These are phyloP conservation scores for Wickerhamomyces chaumierensis DNA, from an alignment of 805 yeast genomes.

Conservation along the genomic window DNA sequence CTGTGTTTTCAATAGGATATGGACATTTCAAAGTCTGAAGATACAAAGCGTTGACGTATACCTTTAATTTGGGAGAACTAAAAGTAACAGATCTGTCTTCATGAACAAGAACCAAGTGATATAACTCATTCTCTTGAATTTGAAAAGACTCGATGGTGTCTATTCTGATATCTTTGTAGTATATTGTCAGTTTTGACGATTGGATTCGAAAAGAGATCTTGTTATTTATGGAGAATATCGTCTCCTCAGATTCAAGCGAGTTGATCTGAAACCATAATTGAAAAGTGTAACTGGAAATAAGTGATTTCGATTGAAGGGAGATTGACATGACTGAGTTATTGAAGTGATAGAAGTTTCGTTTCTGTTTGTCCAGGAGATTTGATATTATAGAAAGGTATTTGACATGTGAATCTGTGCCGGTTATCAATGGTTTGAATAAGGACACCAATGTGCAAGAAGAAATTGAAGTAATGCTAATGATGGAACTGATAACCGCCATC, in stretches of 20 bases:
- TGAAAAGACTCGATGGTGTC: conserved; percentile 9
- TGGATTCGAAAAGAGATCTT: conserved; percentile 18
- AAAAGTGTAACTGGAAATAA: conserved; percentile 10
- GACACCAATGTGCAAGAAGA: not conserved
- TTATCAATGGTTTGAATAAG: not conserved
- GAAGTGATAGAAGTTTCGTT: conserved; percentile 17
- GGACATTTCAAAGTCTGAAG: conserved; percentile 13
- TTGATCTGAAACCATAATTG: conserved; percentile 21
- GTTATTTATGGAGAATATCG: conserved; percentile 16
- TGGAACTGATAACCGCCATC: not conserved
- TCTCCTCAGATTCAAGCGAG: conserved; percentile 15
- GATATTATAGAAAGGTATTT: conserved; percentile 3
- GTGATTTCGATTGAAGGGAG: not conserved
- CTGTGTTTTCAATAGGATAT: conserved; percentile 7
- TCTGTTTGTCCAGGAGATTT: conserved; percentile 7
- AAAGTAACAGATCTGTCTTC: conserved; percentile 3
- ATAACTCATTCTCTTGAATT: conserved; percentile 8
- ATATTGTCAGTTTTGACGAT: conserved; percentile 21
- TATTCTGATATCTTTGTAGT: conserved; percentile 4
- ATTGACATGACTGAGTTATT: conserved; percentile 18
- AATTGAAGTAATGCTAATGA: not conserved
- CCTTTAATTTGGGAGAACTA: conserved; percentile 10
- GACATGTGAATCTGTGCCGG: conserved; percentile 1
- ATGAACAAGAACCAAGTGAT: conserved; percentile 13
- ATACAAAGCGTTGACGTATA: conserved; percentile 10